phyloP scores from a whole-genome alignment of 148 eudicot genomes.

The Cornus florida region DNA sequence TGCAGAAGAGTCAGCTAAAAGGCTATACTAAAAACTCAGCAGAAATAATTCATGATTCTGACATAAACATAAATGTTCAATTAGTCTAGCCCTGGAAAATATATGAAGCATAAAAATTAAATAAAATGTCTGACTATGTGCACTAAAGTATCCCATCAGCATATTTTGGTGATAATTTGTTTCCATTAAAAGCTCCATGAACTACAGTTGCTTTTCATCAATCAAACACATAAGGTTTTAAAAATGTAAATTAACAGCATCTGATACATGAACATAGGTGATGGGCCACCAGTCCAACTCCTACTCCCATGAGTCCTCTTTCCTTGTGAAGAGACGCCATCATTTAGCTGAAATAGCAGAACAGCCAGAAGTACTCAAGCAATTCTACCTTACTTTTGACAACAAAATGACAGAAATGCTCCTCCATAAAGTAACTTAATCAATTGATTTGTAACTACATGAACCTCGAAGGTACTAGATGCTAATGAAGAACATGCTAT shows the following conservation, averaged over 20 bases:
- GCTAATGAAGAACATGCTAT: background rate
- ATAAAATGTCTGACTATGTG: background rate
- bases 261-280: background rate
- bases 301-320: background rate
- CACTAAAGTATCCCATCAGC: background rate
- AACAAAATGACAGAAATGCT: background rate
- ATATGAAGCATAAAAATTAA: background rate
- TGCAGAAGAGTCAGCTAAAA: background rate
- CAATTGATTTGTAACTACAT: background rate
- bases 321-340: background rate
- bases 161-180: too few species aligned
- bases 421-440: background rate
- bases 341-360: background rate
- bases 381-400: background rate
- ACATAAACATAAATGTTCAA: background rate
- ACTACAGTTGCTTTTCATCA: background rate
- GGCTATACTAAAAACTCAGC: background rate
- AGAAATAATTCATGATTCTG: background rate
- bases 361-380: background rate
- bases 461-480: background rate
- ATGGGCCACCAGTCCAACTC: background rate
- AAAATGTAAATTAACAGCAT: background rate
- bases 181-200: background rate
- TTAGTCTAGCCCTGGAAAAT: background rate
- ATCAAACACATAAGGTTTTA: background rate